phyloP scores from a whole-genome alignment of 768 basidiomycete species.

The Podaxis sp. region DNA sequence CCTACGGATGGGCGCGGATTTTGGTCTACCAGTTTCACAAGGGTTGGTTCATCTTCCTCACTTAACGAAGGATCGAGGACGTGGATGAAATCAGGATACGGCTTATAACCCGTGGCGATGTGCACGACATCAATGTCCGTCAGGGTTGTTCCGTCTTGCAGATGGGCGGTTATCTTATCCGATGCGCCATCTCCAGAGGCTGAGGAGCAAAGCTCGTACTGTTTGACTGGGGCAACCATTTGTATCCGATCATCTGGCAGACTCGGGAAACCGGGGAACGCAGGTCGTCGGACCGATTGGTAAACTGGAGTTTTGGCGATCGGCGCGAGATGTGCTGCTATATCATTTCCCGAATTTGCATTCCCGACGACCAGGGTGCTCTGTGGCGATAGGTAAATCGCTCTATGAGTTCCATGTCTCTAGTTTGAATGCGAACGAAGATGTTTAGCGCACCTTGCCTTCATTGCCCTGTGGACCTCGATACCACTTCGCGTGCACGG shows the following conservation, averaged over 20 bases:
- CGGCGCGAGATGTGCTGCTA: constrained; percentile 39
- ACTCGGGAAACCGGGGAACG: constrained; percentile 32
- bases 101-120: constrained; percentile 44
- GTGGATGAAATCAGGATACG: constrained; percentile 36
- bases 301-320: constrained; percentile 37
- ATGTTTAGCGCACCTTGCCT: constrained; percentile 24
- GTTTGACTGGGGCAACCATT: constrained; percentile 36
- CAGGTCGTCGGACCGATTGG: constrained; percentile 40
- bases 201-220: constrained; percentile 21
- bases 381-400: constrained; percentile 20
- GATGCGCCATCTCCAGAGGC: background rate
- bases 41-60: background rate
- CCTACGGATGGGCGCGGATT: constrained; percentile 20
- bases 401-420: background rate
- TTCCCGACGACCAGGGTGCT: constrained; percentile 44
- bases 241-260: constrained; percentile 39
- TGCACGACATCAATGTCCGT: constrained; percentile 38
- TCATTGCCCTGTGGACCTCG: constrained; percentile 33
- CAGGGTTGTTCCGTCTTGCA: constrained; percentile 34
- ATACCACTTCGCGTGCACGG: constrained; percentile 40
- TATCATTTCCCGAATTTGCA: constrained; percentile 50
- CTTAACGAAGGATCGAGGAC: constrained; percentile 20
- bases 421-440: background rate
- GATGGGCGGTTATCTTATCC: constrained; percentile 27
- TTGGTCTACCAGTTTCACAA: constrained; percentile 25